Evolutionary conservation across 352 stramenopile species (phyloP), one percentile per base, ranked within the genome.

Genomic region (Pythium plurisporium): DNA sequence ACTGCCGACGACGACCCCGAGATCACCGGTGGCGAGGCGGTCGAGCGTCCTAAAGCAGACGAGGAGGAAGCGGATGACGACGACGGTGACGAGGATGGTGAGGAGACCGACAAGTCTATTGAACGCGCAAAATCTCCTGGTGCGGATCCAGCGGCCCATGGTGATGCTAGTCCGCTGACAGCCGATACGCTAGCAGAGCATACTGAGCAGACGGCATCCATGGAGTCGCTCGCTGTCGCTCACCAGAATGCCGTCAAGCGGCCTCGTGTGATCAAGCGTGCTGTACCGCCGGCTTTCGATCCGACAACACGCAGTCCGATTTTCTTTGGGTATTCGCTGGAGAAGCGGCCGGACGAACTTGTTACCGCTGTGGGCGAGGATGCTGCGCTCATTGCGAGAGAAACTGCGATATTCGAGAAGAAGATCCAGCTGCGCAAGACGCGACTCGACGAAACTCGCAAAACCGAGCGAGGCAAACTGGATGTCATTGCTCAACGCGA

Each of bases 271-370:
- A 69, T 87, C 41, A 81, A 86, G 42, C 74, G 75, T 1, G 30
- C 31, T 0, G 43, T 87, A 14, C 75, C 79, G 6, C 30, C 69
- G 0, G 40, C 57, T 5, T 89, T 87, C 36, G 68, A 94, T 40
- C 41, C 74, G 10, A 48, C 65, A 2, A 65, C 58, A 7, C 64
- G 79, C 23, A 89, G 65, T 46, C 81, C 81, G 0, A 64, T 88
- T 5, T 91, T 89, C 59, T 94, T 94, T 52, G 80, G 83, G 1
- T 91, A 89, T 47, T 70, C 73, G 0, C 60, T 66, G 3, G 63
- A 79, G 33, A 84, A 76, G 17, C 58, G 70, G 4, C 64, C 31
- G 3, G 72, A 84, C 34, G 62, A 71, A 30, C 56, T 87, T 14
- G 65, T 68, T 3, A 67, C 74, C 33, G 64, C 51, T 25, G 38